phyloP scores from a whole-genome alignment of 2,329 filamentous ascomycete genomes.

The Colletotrichum caudatum region DNA sequence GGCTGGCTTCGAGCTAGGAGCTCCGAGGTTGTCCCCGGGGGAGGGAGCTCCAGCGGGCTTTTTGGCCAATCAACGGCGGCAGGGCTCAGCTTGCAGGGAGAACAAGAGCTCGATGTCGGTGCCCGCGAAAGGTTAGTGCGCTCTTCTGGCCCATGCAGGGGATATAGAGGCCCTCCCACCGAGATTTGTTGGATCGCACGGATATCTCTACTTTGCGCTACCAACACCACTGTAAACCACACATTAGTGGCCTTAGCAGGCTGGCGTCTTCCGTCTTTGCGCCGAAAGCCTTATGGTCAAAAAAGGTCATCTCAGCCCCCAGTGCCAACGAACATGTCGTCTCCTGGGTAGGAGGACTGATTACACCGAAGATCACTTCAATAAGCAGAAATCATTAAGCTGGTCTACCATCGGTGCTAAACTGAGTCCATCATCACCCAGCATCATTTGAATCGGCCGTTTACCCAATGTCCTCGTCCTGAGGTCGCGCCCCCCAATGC shows the following conservation, averaged over 20 bases:
- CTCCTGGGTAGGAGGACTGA: neutral
- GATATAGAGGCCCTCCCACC: neutral
- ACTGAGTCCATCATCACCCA: constrained; percentile 12
- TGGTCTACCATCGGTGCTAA: constrained; percentile 3
- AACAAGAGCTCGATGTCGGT: neutral
- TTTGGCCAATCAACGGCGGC: constrained; percentile 1
- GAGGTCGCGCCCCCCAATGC: neutral
- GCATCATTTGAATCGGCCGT: constrained; percentile 12
- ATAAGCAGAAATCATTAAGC: neutral
- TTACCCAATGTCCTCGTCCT: neutral
- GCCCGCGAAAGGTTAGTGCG: neutral
- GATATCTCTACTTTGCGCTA: neutral
- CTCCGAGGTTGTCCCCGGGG: neutral
- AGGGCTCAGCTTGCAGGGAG: neutral
- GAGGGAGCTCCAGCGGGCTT: constrained; percentile 7
- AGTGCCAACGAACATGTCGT: neutral
- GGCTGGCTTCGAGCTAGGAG: neutral
- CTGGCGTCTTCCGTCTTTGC: neutral
- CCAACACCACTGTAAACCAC: neutral
- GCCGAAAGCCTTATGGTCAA: neutral
- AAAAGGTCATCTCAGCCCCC: neutral
- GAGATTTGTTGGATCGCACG: neutral
- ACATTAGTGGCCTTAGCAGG: neutral
- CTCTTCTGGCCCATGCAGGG: too few species aligned
- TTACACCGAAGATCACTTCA: neutral